A percentile compares a stretch with the other conserved stretches of the same genome.
These are phyloP conservation scores for Glaciozyma antarctica DNA, from an alignment of 768 basidiomycete species.

Conservation along the genomic window DNA sequence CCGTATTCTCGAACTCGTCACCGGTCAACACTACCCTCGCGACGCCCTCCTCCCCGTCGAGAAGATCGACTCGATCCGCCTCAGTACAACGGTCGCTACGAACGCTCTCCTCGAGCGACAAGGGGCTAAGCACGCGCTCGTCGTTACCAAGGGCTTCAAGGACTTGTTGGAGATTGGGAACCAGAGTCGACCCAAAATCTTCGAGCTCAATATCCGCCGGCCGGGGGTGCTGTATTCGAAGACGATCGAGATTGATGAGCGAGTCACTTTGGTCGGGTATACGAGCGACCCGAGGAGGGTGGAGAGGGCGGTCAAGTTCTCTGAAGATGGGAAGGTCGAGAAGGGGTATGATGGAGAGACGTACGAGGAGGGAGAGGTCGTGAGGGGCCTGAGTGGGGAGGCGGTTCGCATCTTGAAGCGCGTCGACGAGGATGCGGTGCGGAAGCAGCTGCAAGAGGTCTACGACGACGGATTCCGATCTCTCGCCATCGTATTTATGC, in stretches of 20 bases:
- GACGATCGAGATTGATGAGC: constrained; percentile 74
- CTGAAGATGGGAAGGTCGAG: constrained; percentile 42
- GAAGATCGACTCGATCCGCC: constrained; percentile 52
- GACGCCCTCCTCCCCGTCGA: constrained; percentile 59
- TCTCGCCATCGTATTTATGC: constrained; percentile 76
- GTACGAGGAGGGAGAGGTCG: constrained; percentile 54
- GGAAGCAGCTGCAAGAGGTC: constrained; percentile 56
- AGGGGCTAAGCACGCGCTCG: constrained; percentile 78
- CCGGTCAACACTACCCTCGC: constrained; percentile 57
- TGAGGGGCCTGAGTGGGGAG: constrained; percentile 64
- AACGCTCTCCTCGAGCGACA: constrained; percentile 92
- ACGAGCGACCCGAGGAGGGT: constrained; percentile 78
- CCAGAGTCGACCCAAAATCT: constrained; percentile 87
- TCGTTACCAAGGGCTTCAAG: constrained; percentile 79
- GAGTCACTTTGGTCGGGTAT: constrained; percentile 87
- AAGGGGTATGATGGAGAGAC: constrained; percentile 18
- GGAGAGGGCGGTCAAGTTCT: constrained; percentile 65
- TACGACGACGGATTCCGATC: constrained; percentile 77
- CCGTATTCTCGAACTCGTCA: constrained; percentile 65
- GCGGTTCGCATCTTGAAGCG: neutral
- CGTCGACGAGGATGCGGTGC: constrained; percentile 48
- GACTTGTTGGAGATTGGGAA: constrained; percentile 89
- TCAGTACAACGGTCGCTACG: constrained; percentile 65
- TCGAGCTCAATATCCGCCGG: constrained; percentile 73
- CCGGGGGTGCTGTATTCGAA: constrained; percentile 53